Base-by-base conservation (phyloP, 495 filamentous ascomycete species). In the Aspergillus funiculosus region DNA sequence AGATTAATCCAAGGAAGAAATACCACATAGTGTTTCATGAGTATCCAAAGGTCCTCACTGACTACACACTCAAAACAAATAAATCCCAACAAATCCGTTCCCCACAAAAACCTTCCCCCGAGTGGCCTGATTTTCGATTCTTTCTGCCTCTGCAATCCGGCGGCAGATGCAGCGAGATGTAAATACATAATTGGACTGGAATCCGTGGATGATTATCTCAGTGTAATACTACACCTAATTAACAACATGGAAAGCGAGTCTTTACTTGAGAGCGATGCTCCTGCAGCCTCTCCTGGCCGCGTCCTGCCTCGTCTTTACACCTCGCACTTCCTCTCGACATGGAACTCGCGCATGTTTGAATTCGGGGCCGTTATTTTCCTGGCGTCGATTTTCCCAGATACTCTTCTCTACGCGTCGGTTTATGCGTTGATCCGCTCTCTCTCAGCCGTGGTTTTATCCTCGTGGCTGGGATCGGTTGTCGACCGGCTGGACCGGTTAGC, bases 261-360 rank as follows among this genome's bases (percentile, higher is more conserved):
- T 1, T 40, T 48, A 6, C 28, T 48, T 19, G 10, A 40, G 10
- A 20, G 24, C 34, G 32, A 44, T 24, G 14, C 31, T 11, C 6
- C 48, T 3, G 5, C 32, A 4, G 30, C 40, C 17, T 20, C 48
- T 5, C 26, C 26, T 24, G 19, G 32, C 36, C 51, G 29, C 8
- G 57, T 67, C 7, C 42, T 65, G 31, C 39, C 40, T 13, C 56
- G 59, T 10, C 69, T 52, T 8, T 82, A 82, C 48, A 61, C 68
- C 15, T 80, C 81, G 0, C 82, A 86, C 57, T 72, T 76, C 43
- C 69, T 86, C 1, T 85, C 81, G 5, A 77, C 82, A 39, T 87
- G 81, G 82, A 87, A 86, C 52, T 79, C 81, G 2, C 73, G 83
- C 31, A 62, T 77, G 37, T 87, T 85, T 60, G 82, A 86, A 53